These are phyloP conservation scores for Trichophyton rubrum DNA, from an alignment of 2,329 filamentous ascomycete genomes.

Conservation along the genomic window DNA sequence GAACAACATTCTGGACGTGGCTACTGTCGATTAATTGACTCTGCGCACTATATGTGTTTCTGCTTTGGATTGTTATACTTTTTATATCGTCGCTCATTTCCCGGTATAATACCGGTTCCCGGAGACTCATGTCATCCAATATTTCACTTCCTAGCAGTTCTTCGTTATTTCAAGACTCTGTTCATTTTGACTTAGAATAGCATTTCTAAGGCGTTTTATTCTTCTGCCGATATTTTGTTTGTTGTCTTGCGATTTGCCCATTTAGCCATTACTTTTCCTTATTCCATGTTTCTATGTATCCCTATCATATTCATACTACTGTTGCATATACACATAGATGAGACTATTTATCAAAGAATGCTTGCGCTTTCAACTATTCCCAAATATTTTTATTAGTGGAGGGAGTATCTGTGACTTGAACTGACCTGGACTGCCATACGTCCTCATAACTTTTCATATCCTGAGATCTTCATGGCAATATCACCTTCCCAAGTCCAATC, in stretches of 20 bases:
- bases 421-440: neutral
- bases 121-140: neutral
- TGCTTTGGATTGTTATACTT: neutral
- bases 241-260: neutral
- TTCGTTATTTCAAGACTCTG: too few species aligned
- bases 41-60: neutral
- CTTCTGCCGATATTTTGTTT: neutral
- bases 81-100: neutral
- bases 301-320: neutral
- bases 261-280: neutral
- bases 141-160: neutral
- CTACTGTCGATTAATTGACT: neutral
- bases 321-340: neutral
- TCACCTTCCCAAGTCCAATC: constrained; percentile 39
- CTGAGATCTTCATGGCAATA: constrained; percentile 38
- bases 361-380: neutral
- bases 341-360: neutral
- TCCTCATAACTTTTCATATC: constrained; percentile 26
- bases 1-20: neutral
- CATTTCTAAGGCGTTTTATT: neutral
- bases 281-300: neutral
- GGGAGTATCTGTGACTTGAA: neutral
- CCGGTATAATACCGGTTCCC: neutral
- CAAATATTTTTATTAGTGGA: neutral
- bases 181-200: neutral